Evolutionary conservation across 768 basidiomycete species (phyloP).

Genomic region (Leccinellum rugosiceps): DNA sequence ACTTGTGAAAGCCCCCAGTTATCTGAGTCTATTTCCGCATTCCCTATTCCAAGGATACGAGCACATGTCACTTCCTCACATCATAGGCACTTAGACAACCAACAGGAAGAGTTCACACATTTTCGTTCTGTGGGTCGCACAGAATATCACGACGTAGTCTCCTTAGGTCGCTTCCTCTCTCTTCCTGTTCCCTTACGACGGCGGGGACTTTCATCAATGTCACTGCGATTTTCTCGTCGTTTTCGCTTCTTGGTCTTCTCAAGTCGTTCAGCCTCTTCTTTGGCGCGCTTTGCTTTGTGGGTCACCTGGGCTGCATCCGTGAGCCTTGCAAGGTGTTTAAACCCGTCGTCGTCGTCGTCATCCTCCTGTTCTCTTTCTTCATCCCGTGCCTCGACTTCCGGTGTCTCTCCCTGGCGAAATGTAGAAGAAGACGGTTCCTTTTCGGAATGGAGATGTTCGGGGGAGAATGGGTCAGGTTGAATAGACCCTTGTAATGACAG

Average conservation of each 20-base stretch:
- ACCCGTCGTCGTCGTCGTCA: conserved; percentile 30
- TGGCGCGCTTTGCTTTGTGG: conserved; percentile 21
- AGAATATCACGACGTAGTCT: conserved; percentile 4
- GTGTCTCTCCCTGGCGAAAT: conserved; percentile 7
- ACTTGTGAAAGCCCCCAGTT: background rate
- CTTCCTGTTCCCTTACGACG: conserved; percentile 9
- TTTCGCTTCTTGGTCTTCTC: conserved; percentile 32
- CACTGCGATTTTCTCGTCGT: conserved; percentile 20
- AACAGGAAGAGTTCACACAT: background rate
- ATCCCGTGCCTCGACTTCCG: conserved; percentile 19
- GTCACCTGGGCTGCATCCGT: conserved; percentile 29
- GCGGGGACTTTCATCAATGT: conserved; percentile 1
- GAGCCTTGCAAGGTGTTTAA: conserved; percentile 29
- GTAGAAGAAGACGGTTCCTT: conserved; percentile 4
- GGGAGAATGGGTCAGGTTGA: conserved; percentile 71
- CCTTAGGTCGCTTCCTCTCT: conserved; percentile 17
- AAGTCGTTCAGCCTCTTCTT: conserved; percentile 27
- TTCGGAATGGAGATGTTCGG: conserved; percentile 42
- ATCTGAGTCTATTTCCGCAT: background rate
- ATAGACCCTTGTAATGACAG: conserved; percentile 84
- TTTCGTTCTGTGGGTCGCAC: background rate
- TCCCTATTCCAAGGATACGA: background rate
- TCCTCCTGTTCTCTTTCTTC: conserved; percentile 5
- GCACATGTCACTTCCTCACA: conserved; percentile 1
- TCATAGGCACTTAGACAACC: background rate